A percentile compares a stretch with the other conserved stretches of the same genome.
Evolutionary conservation across 148 eudicot genomes (phyloP).

Genomic region (Beta vulgaris): DNA sequence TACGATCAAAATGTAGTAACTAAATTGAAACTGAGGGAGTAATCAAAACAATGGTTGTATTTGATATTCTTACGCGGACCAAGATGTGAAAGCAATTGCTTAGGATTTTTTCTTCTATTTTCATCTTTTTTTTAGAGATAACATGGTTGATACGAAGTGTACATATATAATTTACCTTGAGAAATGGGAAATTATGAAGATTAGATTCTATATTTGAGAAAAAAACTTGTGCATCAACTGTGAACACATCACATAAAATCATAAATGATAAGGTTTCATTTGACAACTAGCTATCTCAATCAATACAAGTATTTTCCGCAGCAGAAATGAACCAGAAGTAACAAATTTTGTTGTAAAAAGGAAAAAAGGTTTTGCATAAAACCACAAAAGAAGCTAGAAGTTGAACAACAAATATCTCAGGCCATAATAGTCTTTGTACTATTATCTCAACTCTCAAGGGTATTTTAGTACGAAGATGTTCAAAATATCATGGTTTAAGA

Average conservation of each 20-base stretch:
- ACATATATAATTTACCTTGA: neutral
- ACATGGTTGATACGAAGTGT: no score
- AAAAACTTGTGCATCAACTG: slow-evolving; percentile 12
- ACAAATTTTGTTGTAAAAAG: slow-evolving; percentile 19
- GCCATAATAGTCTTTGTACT: neutral
- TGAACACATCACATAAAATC: slow-evolving; percentile 21
- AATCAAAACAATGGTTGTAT: no score
- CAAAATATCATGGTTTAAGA: neutral
- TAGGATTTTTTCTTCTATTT: no score
- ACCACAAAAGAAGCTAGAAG: slow-evolving; percentile 18
- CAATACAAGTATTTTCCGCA: slow-evolving; percentile 22
- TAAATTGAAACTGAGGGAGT: no score
- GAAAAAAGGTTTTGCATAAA: slow-evolving; percentile 2
- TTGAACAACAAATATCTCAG: slow-evolving; percentile 23
- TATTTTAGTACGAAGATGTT: slow-evolving; percentile 2
- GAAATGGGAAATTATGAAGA: neutral
- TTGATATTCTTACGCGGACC: no score
- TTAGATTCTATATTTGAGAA: neutral
- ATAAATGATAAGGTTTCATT: slow-evolving; percentile 23
- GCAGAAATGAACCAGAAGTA: slow-evolving; percentile 31
- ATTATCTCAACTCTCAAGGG: neutral
- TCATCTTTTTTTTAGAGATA: no score
- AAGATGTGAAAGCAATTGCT: no score
- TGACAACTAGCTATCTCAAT: slow-evolving; percentile 23
- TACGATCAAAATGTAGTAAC: no score